Evolutionary conservation across 2,329 filamentous ascomycete species (phyloP).

Genomic region (Sporothrix inflata): DNA sequence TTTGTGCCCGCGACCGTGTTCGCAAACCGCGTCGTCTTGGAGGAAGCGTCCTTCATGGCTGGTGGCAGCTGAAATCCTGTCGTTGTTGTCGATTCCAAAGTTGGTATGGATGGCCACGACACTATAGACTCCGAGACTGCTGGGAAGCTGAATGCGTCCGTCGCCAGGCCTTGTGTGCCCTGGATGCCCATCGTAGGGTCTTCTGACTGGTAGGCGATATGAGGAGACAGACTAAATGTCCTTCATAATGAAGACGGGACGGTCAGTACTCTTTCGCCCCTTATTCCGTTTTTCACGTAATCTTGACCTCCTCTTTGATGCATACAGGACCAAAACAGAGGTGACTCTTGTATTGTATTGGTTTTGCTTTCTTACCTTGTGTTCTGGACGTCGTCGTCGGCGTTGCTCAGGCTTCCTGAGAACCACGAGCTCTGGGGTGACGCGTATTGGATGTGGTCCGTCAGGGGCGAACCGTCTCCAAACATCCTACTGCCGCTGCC

Average conservation of each 20-base stretch:
- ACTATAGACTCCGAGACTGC: not conserved
- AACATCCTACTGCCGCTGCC: not conserved
- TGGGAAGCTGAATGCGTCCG: not conserved
- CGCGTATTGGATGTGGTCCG: not conserved
- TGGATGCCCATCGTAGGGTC: not conserved
- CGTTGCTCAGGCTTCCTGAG: not conserved
- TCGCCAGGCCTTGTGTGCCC: not conserved
- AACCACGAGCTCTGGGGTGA: not conserved
- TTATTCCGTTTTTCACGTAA: not conserved
- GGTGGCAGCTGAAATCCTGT: not conserved
- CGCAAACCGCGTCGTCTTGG: not conserved
- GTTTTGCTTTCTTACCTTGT: not conserved
- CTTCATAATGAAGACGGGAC: not conserved
- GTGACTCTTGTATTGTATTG: too few relatives aligned
- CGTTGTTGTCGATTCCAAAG: not conserved
- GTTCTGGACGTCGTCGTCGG: not conserved
- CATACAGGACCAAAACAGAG: not conserved
- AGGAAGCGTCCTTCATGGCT: not conserved
- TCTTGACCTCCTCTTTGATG: not conserved
- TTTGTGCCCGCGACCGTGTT: not conserved
- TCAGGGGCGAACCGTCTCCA: not conserved
- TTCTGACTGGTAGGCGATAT: not conserved
- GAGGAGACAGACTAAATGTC: not conserved
- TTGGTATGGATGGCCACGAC: not conserved
- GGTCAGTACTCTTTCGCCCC: not conserved